Conservation (phyloP, 345 rosid genomes). For the Mallotus nudiflorus region DNA sequence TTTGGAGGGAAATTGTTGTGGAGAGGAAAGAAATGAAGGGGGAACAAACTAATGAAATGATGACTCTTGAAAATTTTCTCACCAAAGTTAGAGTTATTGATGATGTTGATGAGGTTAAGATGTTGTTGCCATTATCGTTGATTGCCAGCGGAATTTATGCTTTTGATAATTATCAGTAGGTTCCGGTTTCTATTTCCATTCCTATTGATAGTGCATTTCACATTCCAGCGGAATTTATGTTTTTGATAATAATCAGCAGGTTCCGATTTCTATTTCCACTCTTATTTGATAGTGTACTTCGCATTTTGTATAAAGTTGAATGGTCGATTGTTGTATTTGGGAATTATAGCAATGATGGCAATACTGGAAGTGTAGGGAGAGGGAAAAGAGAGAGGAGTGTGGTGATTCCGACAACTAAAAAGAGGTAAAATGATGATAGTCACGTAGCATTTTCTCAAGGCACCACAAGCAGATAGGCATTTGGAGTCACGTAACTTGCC, state of each 20-base stretch:
- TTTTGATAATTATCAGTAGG: conserved; percentile 31
- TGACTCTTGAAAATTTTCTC: conserved; percentile 91
- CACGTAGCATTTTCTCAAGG: no score
- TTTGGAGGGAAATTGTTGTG: conserved; percentile 86
- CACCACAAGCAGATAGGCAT: no score
- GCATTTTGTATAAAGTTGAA: conserved; percentile 55
- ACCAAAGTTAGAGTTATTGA: conserved; percentile 62
- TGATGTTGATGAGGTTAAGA: conserved; percentile 29
- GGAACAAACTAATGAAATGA: conserved; percentile 67
- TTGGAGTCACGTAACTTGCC: no score
- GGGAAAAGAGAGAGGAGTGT: conserved; percentile 68
- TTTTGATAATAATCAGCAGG: no score
- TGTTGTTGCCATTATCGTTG: conserved; percentile 37
- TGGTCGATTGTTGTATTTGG: conserved; percentile 55
- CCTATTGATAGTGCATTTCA: conserved; percentile 40
- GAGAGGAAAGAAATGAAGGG: conserved; percentile 67
- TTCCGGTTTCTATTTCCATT: conserved; percentile 25
- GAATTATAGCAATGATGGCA: conserved; percentile 37
- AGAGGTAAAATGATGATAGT: no score
- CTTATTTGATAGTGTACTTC: no score
- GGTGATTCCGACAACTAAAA: no score
- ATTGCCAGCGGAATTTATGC: conserved; percentile 45
- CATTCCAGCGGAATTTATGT: no score
- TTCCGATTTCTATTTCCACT: no score
- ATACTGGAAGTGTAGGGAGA: conserved; percentile 36